phyloP scores from a whole-genome alignment of 2,329 filamentous ascomycete genomes.

The Aspergillus melleus region DNA sequence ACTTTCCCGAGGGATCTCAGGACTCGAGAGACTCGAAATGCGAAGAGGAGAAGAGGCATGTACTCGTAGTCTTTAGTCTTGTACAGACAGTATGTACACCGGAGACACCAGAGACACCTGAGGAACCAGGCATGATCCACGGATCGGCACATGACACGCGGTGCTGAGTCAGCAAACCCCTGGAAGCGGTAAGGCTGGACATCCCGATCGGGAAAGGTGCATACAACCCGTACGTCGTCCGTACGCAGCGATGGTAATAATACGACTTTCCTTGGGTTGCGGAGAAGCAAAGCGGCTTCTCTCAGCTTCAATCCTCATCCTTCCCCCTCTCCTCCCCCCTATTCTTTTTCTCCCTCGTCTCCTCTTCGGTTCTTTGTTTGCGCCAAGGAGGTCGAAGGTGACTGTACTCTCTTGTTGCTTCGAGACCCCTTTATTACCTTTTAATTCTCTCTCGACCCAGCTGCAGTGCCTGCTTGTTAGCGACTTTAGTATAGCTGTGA shows the following conservation, averaged over 20 bases:
- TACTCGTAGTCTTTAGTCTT: too few relatives aligned
- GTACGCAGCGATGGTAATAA: not conserved
- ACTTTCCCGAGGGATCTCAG: not conserved
- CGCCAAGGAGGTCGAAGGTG: not conserved
- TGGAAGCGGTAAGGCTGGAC: too few relatives aligned
- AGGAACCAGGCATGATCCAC: not conserved
- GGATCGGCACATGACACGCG: too few relatives aligned
- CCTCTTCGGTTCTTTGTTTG: not conserved
- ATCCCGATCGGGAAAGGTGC: too few relatives aligned
- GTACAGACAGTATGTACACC: too few relatives aligned
- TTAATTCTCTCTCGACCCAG: not conserved
- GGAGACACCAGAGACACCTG: not conserved
- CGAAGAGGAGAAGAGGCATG: too few relatives aligned
- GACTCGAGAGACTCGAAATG: too few relatives aligned
- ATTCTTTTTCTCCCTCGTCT: not conserved
- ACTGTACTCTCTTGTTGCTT: not conserved
- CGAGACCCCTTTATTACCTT: not conserved
- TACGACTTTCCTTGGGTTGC: not conserved
- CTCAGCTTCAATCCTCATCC: not conserved
- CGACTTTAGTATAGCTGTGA: not conserved
- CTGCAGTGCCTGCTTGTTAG: not conserved
- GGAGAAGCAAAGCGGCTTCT: not conserved
- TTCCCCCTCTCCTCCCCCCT: not conserved
- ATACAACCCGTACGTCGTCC: too few relatives aligned
- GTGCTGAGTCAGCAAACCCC: not conserved